phyloP scores from a whole-genome alignment of 176 grass and related monocot species.

The Pontederia paniculata region DNA sequence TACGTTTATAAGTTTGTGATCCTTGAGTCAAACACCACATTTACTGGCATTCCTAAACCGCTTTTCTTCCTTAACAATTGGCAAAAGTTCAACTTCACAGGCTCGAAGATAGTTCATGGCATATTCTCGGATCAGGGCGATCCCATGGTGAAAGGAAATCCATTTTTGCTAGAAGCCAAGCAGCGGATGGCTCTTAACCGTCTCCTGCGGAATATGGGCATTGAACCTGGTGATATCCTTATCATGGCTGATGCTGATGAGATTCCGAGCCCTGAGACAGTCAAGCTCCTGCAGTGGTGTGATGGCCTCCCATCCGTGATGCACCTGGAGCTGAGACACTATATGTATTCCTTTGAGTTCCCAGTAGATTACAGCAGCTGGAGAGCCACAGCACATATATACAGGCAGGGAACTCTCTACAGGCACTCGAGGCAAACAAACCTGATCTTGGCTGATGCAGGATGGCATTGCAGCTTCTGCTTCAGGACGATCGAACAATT shows the following conservation, averaged over 20 bases:
- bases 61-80: constrained; percentile 47
- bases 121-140: constrained; percentile 37
- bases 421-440: constrained; percentile 74
- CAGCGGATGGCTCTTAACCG: constrained; percentile 55
- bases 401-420: constrained; percentile 44
- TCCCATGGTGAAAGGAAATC: constrained; percentile 17
- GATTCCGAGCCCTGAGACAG: constrained; percentile 65
- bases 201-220: constrained; percentile 57
- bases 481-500: constrained; percentile 79
- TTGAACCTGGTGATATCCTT: constrained; percentile 59
- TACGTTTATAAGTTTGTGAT: constrained; percentile 70
- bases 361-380: constrained; percentile 71
- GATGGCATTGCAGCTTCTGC: constrained; percentile 99
- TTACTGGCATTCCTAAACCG: constrained; percentile 63
- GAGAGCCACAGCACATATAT: constrained; percentile 65
- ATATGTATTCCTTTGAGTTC: constrained; percentile 93
- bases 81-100: constrained; percentile 38
- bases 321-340: constrained; percentile 85
- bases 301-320: constrained; percentile 79
- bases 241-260: constrained; percentile 97
- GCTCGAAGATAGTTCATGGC: constrained; percentile 64
- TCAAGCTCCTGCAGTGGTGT: constrained; percentile 84
- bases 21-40: constrained; percentile 81
- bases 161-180: constrained; percentile 54
- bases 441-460: constrained; percentile 60